A percentile compares a stretch with the other conserved stretches of the same genome.
phyloP scores from a whole-genome alignment of 73 alveolate species.

The Tetrahymena borealis region DNA sequence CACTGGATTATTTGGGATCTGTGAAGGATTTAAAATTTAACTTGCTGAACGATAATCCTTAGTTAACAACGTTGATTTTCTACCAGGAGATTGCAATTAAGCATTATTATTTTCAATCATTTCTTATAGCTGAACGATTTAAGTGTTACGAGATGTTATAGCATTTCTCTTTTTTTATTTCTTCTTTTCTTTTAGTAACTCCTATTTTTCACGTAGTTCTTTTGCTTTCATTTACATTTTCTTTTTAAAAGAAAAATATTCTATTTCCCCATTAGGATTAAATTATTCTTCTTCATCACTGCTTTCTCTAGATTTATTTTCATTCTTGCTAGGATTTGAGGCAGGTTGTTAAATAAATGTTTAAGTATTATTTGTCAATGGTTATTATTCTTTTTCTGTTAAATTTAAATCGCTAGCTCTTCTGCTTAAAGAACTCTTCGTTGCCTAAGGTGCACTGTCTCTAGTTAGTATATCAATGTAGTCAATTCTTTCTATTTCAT shows the following conservation, averaged over 20 bases:
- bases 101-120: too few species aligned
- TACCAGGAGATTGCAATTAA: background rate
- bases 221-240: constrained; percentile 28
- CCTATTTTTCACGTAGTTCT: constrained; percentile 29
- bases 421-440: background rate
- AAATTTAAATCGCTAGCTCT: background rate
- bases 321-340: constrained; percentile 6
- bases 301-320: constrained; percentile 13
- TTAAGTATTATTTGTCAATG: background rate
- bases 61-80: background rate
- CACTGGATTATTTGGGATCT: background rate
- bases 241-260: constrained; percentile 32
- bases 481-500: constrained; percentile 28
- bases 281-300: constrained; percentile 21
- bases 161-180: constrained; percentile 7
- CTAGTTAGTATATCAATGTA: constrained; percentile 29
- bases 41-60: background rate
- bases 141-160: background rate
- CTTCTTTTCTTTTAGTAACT: constrained; percentile 23
- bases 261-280: constrained; percentile 3
- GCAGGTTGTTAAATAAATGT: background rate
- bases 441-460: background rate
- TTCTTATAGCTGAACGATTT: too few species aligned
- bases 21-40: background rate
- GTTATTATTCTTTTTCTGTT: background rate